Conservation (phyloP, 176 grass and related monocot species). For the Poa annua region DNA sequence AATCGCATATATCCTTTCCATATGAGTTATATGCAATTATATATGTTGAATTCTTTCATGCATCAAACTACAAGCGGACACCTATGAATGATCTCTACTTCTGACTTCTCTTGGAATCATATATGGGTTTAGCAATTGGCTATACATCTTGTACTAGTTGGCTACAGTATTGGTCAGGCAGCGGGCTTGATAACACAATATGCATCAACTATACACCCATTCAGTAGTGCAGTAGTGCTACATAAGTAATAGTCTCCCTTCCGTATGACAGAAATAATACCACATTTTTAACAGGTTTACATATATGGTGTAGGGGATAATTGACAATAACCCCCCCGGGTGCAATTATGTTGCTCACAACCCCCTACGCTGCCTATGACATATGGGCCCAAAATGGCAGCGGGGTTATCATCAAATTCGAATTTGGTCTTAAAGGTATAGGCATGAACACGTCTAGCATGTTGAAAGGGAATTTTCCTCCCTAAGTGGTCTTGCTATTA, state of each 20-base stretch:
- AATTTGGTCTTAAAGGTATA: not conserved
- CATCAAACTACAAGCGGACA: not conserved
- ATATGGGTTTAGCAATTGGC: not conserved
- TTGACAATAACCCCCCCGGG: too few relatives aligned
- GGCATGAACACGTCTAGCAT: not conserved
- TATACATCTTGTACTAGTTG: not conserved
- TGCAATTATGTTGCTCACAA: too few relatives aligned
- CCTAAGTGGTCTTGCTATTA: too few relatives aligned
- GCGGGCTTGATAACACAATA: not conserved
- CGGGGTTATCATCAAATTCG: too few relatives aligned
- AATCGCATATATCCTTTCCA: conserved; percentile 39
- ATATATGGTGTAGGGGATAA: not conserved
- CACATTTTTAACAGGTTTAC: not conserved
- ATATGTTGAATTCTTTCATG: conserved; percentile 21
- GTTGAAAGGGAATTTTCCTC: not conserved
- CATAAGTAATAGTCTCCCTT: not conserved
- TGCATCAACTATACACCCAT: not conserved
- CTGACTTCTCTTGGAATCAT: conserved; percentile 14
- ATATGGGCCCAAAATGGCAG: too few relatives aligned
- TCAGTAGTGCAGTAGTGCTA: not conserved
- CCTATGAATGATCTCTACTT: not conserved
- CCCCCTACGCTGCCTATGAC: too few relatives aligned
- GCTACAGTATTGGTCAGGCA: not conserved
- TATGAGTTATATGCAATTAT: conserved; percentile 11
- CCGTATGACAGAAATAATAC: not conserved